Percentiles rank a stretch among this genome's conserved stretches.
phyloP scores from a whole-genome alignment of 202 grass and related monocot genomes.

The Musa balbisiana region DNA sequence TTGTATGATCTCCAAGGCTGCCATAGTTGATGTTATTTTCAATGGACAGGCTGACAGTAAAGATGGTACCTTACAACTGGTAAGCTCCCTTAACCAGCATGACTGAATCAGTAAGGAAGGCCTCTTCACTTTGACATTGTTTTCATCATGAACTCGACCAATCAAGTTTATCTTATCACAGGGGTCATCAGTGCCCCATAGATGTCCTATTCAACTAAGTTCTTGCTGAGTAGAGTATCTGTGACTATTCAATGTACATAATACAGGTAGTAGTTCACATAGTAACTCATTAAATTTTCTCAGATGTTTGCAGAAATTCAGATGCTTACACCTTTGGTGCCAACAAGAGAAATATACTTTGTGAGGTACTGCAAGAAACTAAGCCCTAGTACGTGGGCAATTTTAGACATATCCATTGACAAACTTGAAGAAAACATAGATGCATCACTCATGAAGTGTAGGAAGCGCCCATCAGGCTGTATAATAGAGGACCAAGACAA shows the following conservation, averaged over 20 bases:
- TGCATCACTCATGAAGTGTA: conserved; percentile 25
- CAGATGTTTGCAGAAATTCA: conserved; percentile 81
- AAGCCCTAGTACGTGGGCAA: conserved; percentile 41
- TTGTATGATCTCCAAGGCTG: conserved; percentile 51
- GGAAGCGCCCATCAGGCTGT: conserved; percentile 62
- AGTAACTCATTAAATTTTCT: conserved; percentile 4
- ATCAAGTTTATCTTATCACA: too few species aligned
- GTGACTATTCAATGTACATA: neutral
- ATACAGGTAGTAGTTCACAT: neutral
- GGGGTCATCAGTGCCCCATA: too few species aligned
- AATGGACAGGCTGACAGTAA: conserved; percentile 22
- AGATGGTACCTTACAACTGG: conserved; percentile 60
- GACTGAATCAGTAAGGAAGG: neutral
- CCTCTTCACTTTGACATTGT: neutral
- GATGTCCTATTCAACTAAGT: too few species aligned
- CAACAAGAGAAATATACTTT: conserved; percentile 61
- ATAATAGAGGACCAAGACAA: conserved; percentile 58
- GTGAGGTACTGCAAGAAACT: conserved; percentile 63
- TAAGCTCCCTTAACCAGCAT: conserved; percentile 15
- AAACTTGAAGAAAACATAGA: conserved; percentile 28
- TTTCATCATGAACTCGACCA: too few species aligned
- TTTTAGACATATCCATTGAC: conserved; percentile 50
- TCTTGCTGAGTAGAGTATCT: neutral
- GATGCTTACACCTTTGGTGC: conserved; percentile 59
- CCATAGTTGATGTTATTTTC: conserved; percentile 38